Evolutionary conservation across 2,329 filamentous ascomycete genomes (phyloP).

Genomic region (Davidsoniella neocaledoniae): DNA sequence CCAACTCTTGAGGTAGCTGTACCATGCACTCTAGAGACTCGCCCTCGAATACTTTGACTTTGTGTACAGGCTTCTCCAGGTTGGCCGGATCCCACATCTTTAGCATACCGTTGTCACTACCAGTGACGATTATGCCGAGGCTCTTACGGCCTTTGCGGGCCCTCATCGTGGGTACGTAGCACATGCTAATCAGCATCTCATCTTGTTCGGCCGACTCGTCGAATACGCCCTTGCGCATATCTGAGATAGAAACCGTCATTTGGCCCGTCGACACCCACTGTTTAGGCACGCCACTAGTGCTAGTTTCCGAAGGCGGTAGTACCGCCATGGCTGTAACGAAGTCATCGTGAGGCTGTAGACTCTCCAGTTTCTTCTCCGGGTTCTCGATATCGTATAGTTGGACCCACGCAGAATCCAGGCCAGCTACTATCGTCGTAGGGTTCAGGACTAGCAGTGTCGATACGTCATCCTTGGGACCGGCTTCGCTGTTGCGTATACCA

Average conservation of each 20-base stretch:
- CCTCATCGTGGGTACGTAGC: constrained; percentile 61
- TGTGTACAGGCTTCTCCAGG: constrained; percentile 43
- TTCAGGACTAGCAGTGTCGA: constrained; percentile 70
- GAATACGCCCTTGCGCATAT: constrained; percentile 70
- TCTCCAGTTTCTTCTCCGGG: constrained; percentile 16
- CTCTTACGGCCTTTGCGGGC: constrained; percentile 42
- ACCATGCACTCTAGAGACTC: constrained; percentile 52
- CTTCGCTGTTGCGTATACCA: constrained; percentile 32
- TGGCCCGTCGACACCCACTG: constrained; percentile 92
- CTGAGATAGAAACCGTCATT: constrained; percentile 77
- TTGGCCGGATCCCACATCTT: constrained; percentile 88
- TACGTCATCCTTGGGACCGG: constrained; percentile 42
- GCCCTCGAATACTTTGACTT: constrained; percentile 9
- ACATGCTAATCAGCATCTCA: constrained; percentile 72
- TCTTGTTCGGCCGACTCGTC: constrained; percentile 89
- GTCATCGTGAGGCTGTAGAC: constrained; percentile 71
- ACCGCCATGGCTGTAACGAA: constrained; percentile 81
- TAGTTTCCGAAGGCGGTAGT: constrained; percentile 61
- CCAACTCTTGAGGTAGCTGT: constrained; percentile 12
- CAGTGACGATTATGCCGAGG: constrained; percentile 62
- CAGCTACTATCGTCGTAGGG: constrained; percentile 73
- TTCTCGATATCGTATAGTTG: constrained; percentile 69
- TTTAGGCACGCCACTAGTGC: constrained; percentile 77
- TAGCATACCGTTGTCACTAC: constrained; percentile 59
- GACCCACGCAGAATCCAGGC: constrained; percentile 75